A percentile compares a stretch with the other conserved stretches of the same genome.
Conservation (phyloP, 176 grass and related monocot genomes). For the Rhipidocladum racemiflorum region DNA sequence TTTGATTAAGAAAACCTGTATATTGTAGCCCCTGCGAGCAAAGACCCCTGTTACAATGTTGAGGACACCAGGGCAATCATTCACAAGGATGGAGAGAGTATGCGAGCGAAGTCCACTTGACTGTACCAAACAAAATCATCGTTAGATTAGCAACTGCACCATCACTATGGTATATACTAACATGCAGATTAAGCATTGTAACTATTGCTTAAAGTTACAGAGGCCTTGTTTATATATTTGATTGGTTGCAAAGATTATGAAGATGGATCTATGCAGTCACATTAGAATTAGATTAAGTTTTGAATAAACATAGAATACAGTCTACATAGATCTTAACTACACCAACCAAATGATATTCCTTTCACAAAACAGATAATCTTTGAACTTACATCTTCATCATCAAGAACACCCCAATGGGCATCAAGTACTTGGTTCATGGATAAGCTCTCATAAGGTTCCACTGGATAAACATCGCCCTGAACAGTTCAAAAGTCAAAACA, state of each 20-base stretch:
- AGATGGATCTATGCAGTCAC: not conserved
- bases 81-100: constrained; percentile 93
- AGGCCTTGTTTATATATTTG: constrained; percentile 6
- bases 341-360: not conserved
- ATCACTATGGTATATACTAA: constrained; percentile 6
- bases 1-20: constrained; percentile 61
- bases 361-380: constrained; percentile 13
- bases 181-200: constrained; percentile 7
- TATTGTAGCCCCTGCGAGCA: constrained; percentile 96
- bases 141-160: constrained; percentile 15
- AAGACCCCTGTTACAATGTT: constrained; percentile 95
- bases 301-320: not conserved
- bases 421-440: constrained; percentile 76
- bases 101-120: constrained; percentile 72
- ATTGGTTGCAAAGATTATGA: constrained; percentile 11
- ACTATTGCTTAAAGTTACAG: constrained; percentile 1
- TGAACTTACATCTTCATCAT: constrained; percentile 89
- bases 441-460: constrained; percentile 57
- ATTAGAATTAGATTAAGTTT: constrained; percentile 13
- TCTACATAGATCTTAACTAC: not conserved
- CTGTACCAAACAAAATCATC: constrained; percentile 44
- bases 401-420: constrained; percentile 93
- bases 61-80: constrained; percentile 83
- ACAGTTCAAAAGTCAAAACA: constrained; percentile 35
- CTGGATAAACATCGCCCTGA: constrained; percentile 97